A percentile compares a stretch with the other conserved stretches of the same genome.
These are phyloP conservation scores for Globisporangium nodosum DNA, from an alignment of 352 stramenopile genomes.

Conservation along the genomic window DNA sequence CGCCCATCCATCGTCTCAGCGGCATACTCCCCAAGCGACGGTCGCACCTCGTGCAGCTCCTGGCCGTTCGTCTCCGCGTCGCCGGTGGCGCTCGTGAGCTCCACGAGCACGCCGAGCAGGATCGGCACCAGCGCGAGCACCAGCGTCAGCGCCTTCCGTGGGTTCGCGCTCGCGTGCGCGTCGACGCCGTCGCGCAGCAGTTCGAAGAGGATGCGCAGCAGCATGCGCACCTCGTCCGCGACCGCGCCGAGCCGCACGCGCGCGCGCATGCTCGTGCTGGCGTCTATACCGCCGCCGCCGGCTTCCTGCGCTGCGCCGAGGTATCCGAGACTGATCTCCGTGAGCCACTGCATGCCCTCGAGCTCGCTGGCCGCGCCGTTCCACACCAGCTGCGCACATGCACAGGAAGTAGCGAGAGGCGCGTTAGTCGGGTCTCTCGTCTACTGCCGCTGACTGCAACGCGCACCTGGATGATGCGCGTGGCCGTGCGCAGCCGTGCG, in stretches of 20 bases:
- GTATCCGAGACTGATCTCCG: constrained; percentile 69
- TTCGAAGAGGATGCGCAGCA: constrained; percentile 53
- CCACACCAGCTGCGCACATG: constrained; percentile 29
- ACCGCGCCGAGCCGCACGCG: constrained; percentile 19
- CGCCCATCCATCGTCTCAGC: neutral
- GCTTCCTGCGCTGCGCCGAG: constrained; percentile 35
- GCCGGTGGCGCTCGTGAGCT: constrained; percentile 11
- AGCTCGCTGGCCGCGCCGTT: constrained; percentile 51
- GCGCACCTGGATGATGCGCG: constrained; percentile 42
- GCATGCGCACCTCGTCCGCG: constrained; percentile 35
- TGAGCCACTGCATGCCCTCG: constrained; percentile 70
- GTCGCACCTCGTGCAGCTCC: constrained; percentile 23
- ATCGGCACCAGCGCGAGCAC: constrained; percentile 56
- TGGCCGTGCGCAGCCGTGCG: constrained; percentile 47
- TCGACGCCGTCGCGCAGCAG: constrained; percentile 45
- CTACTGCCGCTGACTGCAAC: too few relatives aligned
- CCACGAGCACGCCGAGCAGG: constrained; percentile 39
- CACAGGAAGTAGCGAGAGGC: too few relatives aligned
- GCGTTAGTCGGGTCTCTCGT: too few relatives aligned
- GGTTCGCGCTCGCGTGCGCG: constrained; percentile 9
- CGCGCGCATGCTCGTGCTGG: neutral
- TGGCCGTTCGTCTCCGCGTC: constrained; percentile 2
- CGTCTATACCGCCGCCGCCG: constrained; percentile 7
- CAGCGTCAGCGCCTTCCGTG: constrained; percentile 43
- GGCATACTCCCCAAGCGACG: too few relatives aligned